Evolutionary conservation across 352 stramenopile species (phyloP), one percentile per base, ranked within the genome.

Genomic region (Phytopythium chamaehyphon): DNA sequence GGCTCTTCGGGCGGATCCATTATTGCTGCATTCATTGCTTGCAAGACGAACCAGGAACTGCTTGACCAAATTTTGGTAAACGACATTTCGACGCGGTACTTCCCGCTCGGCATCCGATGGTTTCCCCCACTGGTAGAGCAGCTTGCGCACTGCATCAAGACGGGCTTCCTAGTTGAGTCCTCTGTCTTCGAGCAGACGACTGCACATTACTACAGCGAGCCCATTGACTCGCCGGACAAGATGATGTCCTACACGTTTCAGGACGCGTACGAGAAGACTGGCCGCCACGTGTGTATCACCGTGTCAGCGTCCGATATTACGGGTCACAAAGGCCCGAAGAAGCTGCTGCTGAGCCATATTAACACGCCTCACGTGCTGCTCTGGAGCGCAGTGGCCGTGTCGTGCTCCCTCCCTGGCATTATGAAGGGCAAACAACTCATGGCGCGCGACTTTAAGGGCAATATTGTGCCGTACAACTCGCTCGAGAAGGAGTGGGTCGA

Each of bases 241-340:
- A 71, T 57, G 0, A 72, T 86, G 66, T 57, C 83, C 72, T 89
- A 87, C 45, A 98, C 93, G 0, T 98, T 98, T 70, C 87, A 96
- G 64, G 93, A 98, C 64, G 93, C 93, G 7, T 98, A 91, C 68
- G 70, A 95, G 44, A 83, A 89, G 51, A 98, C 93, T 0, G 76
- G 87, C 5, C 95, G 96, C 24, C 84, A 97, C 65, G 84, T 98
- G 43, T 97, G 90, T 57, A 98, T 98, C 63, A 97, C 91, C 0
- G 91, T 98, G 2, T 96, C 90, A 0, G 90, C 90, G 10, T 95
- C 78, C 23, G 82, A 93, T 38, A 76, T 80, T 77, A 98, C 76
- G 64, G 93, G 57, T 68, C 91, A 73, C 71, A 96, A 68, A 45
- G 72, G 71, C 3, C 71, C 78, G 7, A 83, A 88, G 55, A 90